Evolutionary conservation across 78 protist species (phyloP).

Genomic region (Dictyostelium firmibasis): DNA sequence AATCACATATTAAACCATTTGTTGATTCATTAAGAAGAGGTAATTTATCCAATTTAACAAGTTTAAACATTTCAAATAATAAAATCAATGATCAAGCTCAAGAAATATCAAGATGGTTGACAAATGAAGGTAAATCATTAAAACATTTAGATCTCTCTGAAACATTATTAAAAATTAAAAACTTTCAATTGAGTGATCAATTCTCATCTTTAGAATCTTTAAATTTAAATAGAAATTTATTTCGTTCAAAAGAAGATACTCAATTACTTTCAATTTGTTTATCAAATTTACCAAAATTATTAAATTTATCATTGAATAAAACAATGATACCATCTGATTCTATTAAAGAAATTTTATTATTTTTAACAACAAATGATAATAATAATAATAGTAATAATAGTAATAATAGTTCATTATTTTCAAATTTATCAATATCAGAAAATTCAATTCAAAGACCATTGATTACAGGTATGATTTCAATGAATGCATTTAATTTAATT

Average conservation of each 20-base stretch:
- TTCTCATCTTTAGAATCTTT: not conserved
- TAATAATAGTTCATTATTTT: not conserved
- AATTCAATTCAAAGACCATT: not conserved
- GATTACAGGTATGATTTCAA: constrained; percentile 7
- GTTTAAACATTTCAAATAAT: constrained; percentile 22
- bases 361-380: not conserved
- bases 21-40: constrained; percentile 36
- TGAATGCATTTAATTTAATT: constrained; percentile 3
- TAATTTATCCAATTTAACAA: not conserved
- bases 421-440: not conserved
- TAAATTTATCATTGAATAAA: not conserved
- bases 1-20: not conserved
- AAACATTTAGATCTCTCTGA: constrained; percentile 24
- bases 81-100: not conserved
- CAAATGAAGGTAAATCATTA: constrained; percentile 24
- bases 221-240: constrained; percentile 3
- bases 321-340: constrained; percentile 37
- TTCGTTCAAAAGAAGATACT: constrained; percentile 16
- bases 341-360: constrained; percentile 18
- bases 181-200: not conserved
- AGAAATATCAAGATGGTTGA: constrained; percentile 41
- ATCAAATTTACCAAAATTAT: not conserved
- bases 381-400: not conserved
- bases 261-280: not conserved
- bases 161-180: not conserved